Evolutionary conservation across 78 protist genomes (phyloP), one percentile per base, ranked within the genome.

Genomic region (Polysphondylium violaceum): DNA sequence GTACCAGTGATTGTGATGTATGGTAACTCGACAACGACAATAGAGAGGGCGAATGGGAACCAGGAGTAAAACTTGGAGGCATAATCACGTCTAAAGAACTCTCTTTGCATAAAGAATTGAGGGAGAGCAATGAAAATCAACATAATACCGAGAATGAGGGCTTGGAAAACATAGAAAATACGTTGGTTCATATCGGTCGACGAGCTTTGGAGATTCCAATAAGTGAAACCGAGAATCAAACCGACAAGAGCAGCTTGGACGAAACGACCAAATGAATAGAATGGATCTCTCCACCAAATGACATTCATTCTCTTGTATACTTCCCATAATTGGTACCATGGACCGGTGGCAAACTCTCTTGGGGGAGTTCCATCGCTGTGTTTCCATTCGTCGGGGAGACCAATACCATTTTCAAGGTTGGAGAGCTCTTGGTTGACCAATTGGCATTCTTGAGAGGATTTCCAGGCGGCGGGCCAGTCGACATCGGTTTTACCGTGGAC

Each of bases 291-390:
- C 47, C 67, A 74, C 74, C 67, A 74, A 40, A 74, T 74, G 23
- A 83, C 29, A 83, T 83, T 83, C 14, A 83, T 12, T 59, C 90
- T 76, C 53, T 72, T 83, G 36, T 83, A 83, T 23, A 83, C 90
- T 44, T 72, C 83, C 14, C 21, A 25, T 0, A 72, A 67, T 83
- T 83, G 90, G 35, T 68, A 60, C 31, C 51, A 36, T 21, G 33
- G 3, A 29, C 50, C 3, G 12, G 83, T 74, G 3, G 93, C 83
- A 56, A 87, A 87, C 35, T 87, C 93, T 0, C 79, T 25, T 7
- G 79, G 69, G 29, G 56, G 63, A 5, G 44, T 74, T n/a, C 21
- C 41, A 44, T 67, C 74, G 23, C 38, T 12, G n/a, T n/a, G n/a
- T n/a, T n/a, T n/a, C n/a, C n/a, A n/a, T n/a, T n/a, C n/a, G 74